Percentiles rank a stretch among this genome's conserved stretches.
These are phyloP conservation scores for Pittosporum tobira DNA, from an alignment of 129 eudicot genomes.

Conservation along the genomic window DNA sequence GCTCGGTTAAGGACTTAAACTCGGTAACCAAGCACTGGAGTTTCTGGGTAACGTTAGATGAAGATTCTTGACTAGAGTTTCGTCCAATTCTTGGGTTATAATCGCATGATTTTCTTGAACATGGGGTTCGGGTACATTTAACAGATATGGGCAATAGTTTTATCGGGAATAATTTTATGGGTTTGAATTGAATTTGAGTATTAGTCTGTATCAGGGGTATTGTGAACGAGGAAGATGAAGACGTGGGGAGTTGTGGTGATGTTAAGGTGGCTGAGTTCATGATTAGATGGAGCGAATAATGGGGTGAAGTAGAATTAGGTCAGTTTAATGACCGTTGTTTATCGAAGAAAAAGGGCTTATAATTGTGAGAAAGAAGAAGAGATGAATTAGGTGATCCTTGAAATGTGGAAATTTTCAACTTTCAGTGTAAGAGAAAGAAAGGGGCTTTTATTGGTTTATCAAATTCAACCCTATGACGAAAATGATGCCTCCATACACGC, in stretches of 20 bases:
- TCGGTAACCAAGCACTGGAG: constrained; percentile 40
- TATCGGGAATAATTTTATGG: not conserved
- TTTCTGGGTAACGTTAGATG: constrained; percentile 21
- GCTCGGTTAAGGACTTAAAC: constrained; percentile 50
- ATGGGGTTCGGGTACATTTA: constrained; percentile 17
- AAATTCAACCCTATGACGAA: no score
- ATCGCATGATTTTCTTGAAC: constrained; percentile 5
- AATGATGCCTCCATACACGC: no score
- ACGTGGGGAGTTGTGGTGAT: constrained; percentile 12
- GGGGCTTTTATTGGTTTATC: no score
- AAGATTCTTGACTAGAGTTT: not conserved
- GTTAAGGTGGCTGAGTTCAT: constrained; percentile 20
- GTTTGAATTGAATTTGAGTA: not conserved
- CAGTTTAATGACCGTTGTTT: constrained; percentile 12
- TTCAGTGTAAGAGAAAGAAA: no score
- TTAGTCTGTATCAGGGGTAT: not conserved
- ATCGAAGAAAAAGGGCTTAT: constrained; percentile 12
- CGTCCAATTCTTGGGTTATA: not conserved
- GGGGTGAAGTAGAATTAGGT: not conserved
- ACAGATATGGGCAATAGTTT: constrained; percentile 7
- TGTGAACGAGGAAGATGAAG: constrained; percentile 5
- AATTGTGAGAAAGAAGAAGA: not conserved
- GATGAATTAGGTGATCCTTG: not conserved
- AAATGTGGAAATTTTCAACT: no score
- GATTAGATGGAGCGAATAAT: constrained; percentile 2